phyloP scores from a whole-genome alignment of 1,284 basidiomycete genomes.

The Fomitopsis betulina region DNA sequence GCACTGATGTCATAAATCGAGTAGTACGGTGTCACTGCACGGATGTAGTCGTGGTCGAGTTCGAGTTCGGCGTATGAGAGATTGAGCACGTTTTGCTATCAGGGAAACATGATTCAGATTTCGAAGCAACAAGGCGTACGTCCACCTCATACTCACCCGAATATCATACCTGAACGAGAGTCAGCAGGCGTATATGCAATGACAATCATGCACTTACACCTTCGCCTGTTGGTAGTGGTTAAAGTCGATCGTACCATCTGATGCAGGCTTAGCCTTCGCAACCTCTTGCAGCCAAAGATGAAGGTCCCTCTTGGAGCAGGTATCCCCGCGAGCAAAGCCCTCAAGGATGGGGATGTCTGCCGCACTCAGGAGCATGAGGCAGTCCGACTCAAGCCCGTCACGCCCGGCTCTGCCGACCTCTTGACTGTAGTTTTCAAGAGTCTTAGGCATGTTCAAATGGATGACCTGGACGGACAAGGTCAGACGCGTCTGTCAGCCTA shows the following conservation, averaged over 20 bases:
- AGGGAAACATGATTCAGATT: neutral
- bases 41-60: constrained; percentile 39
- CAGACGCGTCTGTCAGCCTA: neutral
- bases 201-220: constrained; percentile 25
- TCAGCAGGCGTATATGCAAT: neutral
- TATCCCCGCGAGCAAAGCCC: constrained; percentile 44
- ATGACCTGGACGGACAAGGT: constrained; percentile 44
- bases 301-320: constrained; percentile 34
- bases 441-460: constrained; percentile 65
- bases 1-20: constrained; percentile 37
- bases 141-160: constrained; percentile 22
- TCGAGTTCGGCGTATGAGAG: constrained; percentile 48
- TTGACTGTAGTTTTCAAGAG: constrained; percentile 65
- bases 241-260: constrained; percentile 37
- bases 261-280: constrained; percentile 29
- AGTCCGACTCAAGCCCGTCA: constrained; percentile 58
- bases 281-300: constrained; percentile 41
- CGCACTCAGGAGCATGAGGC: constrained; percentile 47
- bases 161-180: constrained; percentile 33
- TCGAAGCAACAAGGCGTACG: neutral
- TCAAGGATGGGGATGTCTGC: constrained; percentile 39
- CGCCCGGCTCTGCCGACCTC: constrained; percentile 76
- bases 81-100: constrained; percentile 39
- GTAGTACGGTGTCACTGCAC: constrained; percentile 44
- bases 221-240: constrained; percentile 40